Base-by-base conservation (phyloP, 2,329 filamentous ascomycete genomes). In the Cryphonectria radicalis region DNA sequence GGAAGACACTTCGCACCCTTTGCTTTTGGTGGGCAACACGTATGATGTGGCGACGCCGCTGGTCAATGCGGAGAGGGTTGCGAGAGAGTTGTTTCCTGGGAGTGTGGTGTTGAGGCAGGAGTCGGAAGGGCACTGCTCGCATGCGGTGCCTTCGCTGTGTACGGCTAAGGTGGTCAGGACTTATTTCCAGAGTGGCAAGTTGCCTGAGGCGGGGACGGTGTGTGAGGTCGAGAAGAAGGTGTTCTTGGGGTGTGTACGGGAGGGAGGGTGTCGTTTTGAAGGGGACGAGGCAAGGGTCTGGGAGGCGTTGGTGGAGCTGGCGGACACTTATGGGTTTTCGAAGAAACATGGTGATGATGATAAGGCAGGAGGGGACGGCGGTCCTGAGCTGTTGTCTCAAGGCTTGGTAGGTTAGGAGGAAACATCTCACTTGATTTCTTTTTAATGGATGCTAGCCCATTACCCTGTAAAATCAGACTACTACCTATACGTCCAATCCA, bases 111-210 rank as follows among this genome's bases (percentile, higher is more conserved):
- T 57, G 40, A 32, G n/a, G 40, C 63, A 70, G 37, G 63, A 70
- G 53, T 70, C 68, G 35, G 68, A 70, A 40, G 63, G 68, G 22
- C 68, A 70, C n/a, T 66, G 46, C 50, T 70, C 62, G 50, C 53
- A 70, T 25, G 50, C 50, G 5, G 60, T 22, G 19, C 68, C 68
- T n/a, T 66, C 63, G 11, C 55, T 70, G 8, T 70, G 63, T 28
- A 66, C 68, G 28, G 69, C 63, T 22, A 42, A 11, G 40, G 57
- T 63, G 55, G 37, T 66, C 28, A 37, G 55, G 50, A 40, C 62
- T 14, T 66, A 62, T 62, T 66, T 66, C 13, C 68, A 70, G 53
- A 66, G 40, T 1, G 63, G 63, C 6, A 63, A 11, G 14, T n/a
- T 67, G n/a, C 68, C 68, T 14, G 43, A 25, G 32, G 19, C 42